A percentile compares a stretch with the other conserved stretches of the same genome.
These are phyloP conservation scores for Picea glauca DNA, from an alignment of 75 land plant genomes.

Conservation along the genomic window DNA sequence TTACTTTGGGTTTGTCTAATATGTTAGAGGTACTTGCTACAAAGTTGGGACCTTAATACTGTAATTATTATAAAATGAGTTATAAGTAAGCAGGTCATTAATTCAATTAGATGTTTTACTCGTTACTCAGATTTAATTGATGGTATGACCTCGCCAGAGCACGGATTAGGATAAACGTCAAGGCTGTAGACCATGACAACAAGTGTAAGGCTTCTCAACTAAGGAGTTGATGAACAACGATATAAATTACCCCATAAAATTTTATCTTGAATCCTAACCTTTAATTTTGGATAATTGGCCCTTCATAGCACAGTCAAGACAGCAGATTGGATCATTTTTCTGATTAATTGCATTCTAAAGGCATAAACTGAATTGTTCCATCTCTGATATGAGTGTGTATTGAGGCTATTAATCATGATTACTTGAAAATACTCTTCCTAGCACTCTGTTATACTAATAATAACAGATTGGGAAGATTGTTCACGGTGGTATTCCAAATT, in stretches of 20 bases:
- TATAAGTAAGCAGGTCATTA: neutral
- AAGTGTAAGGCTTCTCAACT: neutral
- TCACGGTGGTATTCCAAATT: neutral
- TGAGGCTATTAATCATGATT: neutral
- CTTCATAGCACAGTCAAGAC: neutral
- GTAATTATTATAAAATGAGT: neutral
- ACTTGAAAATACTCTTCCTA: neutral
- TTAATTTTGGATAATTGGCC: neutral
- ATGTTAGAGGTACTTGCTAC: neutral
- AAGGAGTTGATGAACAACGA: neutral
- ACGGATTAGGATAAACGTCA: neutral
- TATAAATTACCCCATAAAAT: neutral
- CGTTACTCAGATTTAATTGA: neutral
- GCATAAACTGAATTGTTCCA: neutral
- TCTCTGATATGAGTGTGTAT: neutral
- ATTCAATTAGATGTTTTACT: neutral
- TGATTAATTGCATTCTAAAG: neutral
- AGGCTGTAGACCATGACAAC: neutral
- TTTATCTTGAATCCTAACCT: neutral
- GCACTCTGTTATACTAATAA: neutral
- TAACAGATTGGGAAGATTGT: neutral
- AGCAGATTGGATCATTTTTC: neutral
- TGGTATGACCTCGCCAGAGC: neutral
- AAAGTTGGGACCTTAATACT: neutral
- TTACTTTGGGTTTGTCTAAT: neutral